Evolutionary conservation across 2,329 filamentous ascomycete genomes (phyloP).

Genomic region (Neophaeococcomyces aloes): DNA sequence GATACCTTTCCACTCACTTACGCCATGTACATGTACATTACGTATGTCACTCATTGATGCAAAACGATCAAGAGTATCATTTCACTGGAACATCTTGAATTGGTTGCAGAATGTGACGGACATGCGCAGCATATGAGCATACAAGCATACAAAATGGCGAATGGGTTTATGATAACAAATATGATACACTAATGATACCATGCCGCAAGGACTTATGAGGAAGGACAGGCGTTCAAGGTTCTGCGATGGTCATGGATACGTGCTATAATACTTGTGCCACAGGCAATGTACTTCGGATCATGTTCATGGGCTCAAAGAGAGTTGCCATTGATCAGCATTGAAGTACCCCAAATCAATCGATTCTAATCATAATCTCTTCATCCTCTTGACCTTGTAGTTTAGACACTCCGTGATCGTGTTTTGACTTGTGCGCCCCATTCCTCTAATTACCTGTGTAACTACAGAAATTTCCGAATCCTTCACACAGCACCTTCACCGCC

Average conservation of each 20-base stretch:
- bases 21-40: constrained; percentile 10
- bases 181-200: constrained; percentile 5
- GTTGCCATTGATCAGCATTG: too few relatives aligned
- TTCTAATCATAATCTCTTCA: too few relatives aligned
- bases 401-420: too few relatives aligned
- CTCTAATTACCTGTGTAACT: too few relatives aligned
- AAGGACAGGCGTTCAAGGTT: constrained; percentile 4
- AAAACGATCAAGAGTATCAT: constrained; percentile 4
- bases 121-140: neutral
- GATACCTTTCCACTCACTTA: constrained; percentile 2
- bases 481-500: too few relatives aligned
- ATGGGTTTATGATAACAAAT: neutral
- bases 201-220: neutral
- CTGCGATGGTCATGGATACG: neutral
- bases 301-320: too few relatives aligned
- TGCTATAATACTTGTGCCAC: too few relatives aligned
- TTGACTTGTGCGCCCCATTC: too few relatives aligned
- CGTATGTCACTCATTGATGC: constrained; percentile 5
- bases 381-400: too few relatives aligned
- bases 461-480: too few relatives aligned
- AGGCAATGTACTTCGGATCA: too few relatives aligned
- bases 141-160: constrained; percentile 4
- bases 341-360: too few relatives aligned
- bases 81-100: constrained; percentile 7
- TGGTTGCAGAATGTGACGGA: constrained; percentile 5